phyloP scores from a whole-genome alignment of 2,329 filamentous ascomycete genomes.

The Beauveria sp. region DNA sequence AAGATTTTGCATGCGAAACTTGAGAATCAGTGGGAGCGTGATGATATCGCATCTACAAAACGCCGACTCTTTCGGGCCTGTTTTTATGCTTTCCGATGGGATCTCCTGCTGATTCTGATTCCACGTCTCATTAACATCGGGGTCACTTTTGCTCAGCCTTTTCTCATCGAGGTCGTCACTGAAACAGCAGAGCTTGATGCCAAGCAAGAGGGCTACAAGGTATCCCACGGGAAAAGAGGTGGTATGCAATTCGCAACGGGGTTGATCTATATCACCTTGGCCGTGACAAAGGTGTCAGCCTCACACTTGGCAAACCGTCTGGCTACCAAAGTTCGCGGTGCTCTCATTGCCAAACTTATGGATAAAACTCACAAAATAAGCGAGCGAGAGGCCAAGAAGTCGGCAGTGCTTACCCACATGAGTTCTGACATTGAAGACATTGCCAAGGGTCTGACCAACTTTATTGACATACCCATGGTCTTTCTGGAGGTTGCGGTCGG shows the following conservation, averaged over 20 bases:
- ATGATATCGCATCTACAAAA: background rate
- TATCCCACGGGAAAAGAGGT: background rate
- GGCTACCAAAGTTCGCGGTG: conserved; percentile 24
- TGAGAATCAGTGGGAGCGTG: background rate
- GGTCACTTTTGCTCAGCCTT: background rate
- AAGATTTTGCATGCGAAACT: background rate
- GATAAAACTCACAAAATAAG: conserved; percentile 31
- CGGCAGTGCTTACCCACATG: conserved; percentile 5
- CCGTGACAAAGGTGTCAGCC: background rate
- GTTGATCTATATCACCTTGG: background rate
- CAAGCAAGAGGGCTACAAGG: background rate
- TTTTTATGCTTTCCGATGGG: background rate
- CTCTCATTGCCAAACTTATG: conserved; percentile 37
- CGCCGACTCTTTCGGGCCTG: background rate
- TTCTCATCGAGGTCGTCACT: background rate
- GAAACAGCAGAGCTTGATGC: background rate
- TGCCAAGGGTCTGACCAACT: background rate
- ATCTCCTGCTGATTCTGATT: background rate
- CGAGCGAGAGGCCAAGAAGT: conserved; percentile 22
- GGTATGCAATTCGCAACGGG: background rate
- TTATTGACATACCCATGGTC: background rate
- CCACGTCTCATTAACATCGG: background rate
- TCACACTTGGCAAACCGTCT: conserved; percentile 14
- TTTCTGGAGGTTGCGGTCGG: background rate
- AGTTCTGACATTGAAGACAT: conserved; percentile 4